phyloP scores from a whole-genome alignment of 805 yeast genomes.

The Cyberlindnera misumaiensis region DNA sequence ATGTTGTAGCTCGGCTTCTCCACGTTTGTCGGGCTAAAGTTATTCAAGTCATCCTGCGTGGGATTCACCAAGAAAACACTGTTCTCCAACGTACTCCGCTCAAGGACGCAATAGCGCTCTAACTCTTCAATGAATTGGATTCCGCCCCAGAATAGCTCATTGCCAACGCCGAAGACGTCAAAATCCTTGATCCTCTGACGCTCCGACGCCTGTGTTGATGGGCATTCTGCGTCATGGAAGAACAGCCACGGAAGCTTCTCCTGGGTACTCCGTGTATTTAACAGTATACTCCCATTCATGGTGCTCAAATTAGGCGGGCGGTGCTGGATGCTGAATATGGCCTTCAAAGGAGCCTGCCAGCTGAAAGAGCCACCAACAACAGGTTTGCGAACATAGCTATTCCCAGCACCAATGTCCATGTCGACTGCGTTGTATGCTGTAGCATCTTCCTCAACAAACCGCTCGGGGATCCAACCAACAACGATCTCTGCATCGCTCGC shows the following conservation, averaged over 20 bases:
- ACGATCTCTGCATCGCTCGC: constrained; percentile 46
- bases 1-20: constrained; percentile 4
- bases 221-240: constrained; percentile 86
- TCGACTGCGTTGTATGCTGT: constrained; percentile 45
- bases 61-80: constrained; percentile 77
- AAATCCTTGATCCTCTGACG: constrained; percentile 55
- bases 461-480: constrained; percentile 65
- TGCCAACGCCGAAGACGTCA: constrained; percentile 59
- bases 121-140: constrained; percentile 59
- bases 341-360: constrained; percentile 54
- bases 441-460: constrained; percentile 30
- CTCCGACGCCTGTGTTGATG: constrained; percentile 62
- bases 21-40: constrained; percentile 25
- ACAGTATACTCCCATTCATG: constrained; percentile 86
- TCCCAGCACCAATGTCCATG: constrained; percentile 18
- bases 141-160: constrained; percentile 86
- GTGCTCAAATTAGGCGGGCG: constrained; percentile 79
- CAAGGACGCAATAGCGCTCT: constrained; percentile 49
- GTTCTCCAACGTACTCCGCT: constrained; percentile 63
- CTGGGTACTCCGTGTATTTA: constrained; percentile 55
- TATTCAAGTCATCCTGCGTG: constrained; percentile 37
- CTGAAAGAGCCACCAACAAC: constrained; percentile 48
- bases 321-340: constrained; percentile 72
- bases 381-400: constrained; percentile 44
- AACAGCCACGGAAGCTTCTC: constrained; percentile 77